These are phyloP conservation scores for Sugiyamaella marilandica DNA, from an alignment of 805 yeast species.

Conservation along the genomic window DNA sequence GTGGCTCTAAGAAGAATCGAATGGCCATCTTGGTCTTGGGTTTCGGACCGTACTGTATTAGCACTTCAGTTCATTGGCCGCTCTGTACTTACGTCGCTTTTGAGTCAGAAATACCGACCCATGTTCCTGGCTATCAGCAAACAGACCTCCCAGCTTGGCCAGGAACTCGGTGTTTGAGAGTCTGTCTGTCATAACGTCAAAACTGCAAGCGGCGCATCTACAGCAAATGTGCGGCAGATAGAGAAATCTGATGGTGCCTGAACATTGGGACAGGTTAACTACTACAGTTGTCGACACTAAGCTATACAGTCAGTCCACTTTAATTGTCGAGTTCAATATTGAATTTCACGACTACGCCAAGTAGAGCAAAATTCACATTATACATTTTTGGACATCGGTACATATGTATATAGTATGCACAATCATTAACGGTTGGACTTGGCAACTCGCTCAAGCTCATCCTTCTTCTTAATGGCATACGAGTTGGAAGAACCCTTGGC, in stretches of 20 bases:
- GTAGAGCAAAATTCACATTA: constrained; percentile 1
- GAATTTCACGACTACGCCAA: background rate
- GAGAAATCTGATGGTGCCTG: no score
- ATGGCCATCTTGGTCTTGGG: constrained; percentile 21
- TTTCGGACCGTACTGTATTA: constrained; percentile 3
- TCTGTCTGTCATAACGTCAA: constrained; percentile 1
- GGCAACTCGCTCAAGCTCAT: constrained; percentile 99
- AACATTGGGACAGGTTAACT: no score
- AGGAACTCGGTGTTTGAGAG: constrained; percentile 26
- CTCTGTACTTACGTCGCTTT: constrained; percentile 29
- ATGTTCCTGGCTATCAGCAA: constrained; percentile 24
- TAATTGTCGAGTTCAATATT: background rate
- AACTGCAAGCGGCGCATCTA: no score
- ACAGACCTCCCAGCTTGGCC: constrained; percentile 24
- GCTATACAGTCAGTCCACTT: no score
- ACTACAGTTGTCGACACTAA: no score
- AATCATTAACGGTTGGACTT: constrained; percentile 94
- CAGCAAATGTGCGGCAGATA: background rate
- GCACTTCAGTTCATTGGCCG: constrained; percentile 17
- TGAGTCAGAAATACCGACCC: constrained; percentile 36
- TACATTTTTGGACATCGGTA: background rate
- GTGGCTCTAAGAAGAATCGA: constrained; percentile 67
- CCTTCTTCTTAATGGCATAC: constrained; percentile 99
- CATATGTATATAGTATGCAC: constrained; percentile 7
- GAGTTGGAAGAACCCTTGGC: constrained; percentile 99